A percentile compares a stretch with the other conserved stretches of the same genome.
Evolutionary conservation across 306 rosid genomes (phyloP).

Genomic region (Cajanus cajan): DNA sequence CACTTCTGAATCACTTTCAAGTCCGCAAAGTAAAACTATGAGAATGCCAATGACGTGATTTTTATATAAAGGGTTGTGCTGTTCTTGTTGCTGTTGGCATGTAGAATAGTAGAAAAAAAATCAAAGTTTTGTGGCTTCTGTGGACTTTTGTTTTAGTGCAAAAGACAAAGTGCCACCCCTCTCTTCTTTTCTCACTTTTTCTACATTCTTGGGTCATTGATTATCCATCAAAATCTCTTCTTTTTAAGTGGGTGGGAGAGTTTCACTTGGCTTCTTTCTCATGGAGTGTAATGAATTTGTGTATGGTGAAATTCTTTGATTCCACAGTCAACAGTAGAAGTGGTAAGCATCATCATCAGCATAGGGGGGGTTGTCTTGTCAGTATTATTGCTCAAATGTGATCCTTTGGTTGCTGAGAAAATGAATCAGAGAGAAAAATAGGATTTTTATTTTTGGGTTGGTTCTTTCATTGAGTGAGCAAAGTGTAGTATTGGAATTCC

Average conservation of each 20-base stretch:
- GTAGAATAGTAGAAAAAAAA: background rate
- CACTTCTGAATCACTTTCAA: slow-evolving; percentile 18
- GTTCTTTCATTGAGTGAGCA: background rate
- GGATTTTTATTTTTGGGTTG: background rate
- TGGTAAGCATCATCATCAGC: slow-evolving; percentile 32
- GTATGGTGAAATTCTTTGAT: slow-evolving; percentile 31
- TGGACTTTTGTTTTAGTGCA: background rate
- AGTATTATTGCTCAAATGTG: background rate
- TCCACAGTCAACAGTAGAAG: slow-evolving; percentile 11
- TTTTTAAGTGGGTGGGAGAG: slow-evolving; percentile 2
- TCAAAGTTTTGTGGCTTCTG: background rate
- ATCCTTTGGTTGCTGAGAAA: slow-evolving; percentile 42
- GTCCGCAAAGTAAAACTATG: slow-evolving; percentile 8
- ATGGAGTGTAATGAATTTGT: slow-evolving; percentile 67
- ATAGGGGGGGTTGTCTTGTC: background rate
- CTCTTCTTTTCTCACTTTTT: slow-evolving; percentile 12
- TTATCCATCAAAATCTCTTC: slow-evolving; percentile 1
- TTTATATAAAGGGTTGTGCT: slow-evolving; percentile 29
- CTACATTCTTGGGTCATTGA: slow-evolving; percentile 20
- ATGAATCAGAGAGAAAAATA: background rate
- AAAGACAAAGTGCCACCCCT: slow-evolving; percentile 30
- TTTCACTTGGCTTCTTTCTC: slow-evolving; percentile 3
- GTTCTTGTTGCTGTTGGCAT: slow-evolving; percentile 6
- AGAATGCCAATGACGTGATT: background rate
- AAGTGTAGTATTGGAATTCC: background rate